These are phyloP conservation scores for Ceratocystis harringtonii DNA, from an alignment of 2,329 filamentous ascomycete genomes.

Conservation along the genomic window DNA sequence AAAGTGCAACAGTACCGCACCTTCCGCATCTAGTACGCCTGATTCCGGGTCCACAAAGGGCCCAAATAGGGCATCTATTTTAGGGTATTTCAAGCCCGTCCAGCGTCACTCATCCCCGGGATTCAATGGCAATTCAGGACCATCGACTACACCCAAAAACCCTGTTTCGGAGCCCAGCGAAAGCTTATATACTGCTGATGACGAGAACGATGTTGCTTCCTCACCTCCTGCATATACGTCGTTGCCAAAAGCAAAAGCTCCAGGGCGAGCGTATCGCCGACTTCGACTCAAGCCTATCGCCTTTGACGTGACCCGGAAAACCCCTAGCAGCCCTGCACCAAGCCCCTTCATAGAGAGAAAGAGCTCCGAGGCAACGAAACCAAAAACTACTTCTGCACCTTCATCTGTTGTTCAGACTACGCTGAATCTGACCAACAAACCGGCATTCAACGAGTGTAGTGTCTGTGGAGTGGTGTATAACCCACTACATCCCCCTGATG, in stretches of 20 bases:
- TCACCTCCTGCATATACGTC: neutral
- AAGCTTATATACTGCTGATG: neutral
- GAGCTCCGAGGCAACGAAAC: neutral
- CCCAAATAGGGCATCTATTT: conserved; percentile 25
- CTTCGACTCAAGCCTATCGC: conserved; percentile 1
- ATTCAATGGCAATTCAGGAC: neutral
- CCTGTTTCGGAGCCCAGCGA: neutral
- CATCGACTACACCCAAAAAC: neutral
- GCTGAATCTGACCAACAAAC: conserved; percentile 30
- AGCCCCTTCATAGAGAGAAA: neutral
- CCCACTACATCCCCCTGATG: conserved; percentile 30
- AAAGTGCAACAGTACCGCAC: neutral
- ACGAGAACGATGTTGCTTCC: neutral
- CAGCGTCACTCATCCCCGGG: conserved; percentile 8
- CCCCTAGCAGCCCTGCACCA: neutral
- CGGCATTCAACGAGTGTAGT: conserved; percentile 31
- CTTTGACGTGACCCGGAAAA: neutral
- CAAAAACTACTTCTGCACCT: conserved; percentile 1
- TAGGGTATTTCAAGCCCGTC: conserved; percentile 30
- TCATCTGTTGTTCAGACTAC: conserved; percentile 27
- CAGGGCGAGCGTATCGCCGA: neutral
- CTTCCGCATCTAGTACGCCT: neutral
- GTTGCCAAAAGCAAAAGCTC: neutral
- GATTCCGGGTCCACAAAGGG: neutral
- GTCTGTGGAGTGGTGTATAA: conserved; percentile 32